Evolutionary conservation across 1,284 basidiomycete species (phyloP), one percentile per base, ranked within the genome.

Genomic region (Clitocybe nebularis): DNA sequence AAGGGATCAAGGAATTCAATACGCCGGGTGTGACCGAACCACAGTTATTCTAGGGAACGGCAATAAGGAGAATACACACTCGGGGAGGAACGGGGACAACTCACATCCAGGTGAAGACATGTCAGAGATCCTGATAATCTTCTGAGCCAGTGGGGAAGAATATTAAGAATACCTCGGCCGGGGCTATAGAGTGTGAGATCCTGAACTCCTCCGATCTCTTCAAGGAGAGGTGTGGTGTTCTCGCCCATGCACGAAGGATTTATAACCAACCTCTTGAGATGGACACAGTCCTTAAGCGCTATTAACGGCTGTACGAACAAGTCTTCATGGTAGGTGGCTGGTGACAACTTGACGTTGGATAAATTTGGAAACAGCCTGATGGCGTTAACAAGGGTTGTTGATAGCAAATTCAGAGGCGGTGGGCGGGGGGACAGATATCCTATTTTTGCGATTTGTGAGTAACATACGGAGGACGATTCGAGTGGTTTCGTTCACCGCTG

Each of bases 21-120:
- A 78, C 71, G 1, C 75, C 75, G 3, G 76, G 77, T 0, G 76
- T 78, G n/a, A 79, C 60, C 3, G 76, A 79, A 3, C 76, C 76
- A 51, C 77, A 79, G 43, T 77, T 73, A 28, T 64, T 63, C 76
- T 79, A 39, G 16, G 44, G 9, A 22, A 13, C 5, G n/a, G n/a
- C n/a, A n/a, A n/a, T n/a, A n/a, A 25, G 14, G n/a, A 13, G 17
- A 36, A 39, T 26, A 20, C 30, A 13, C 25, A 16, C 33, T 13
- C 22, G 19, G 17, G 11, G 5, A 32, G 23, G 20, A 21, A 17
- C 3, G 20, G 22, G 29, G 37, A 9, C n/a, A 35, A 17, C 61
- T 47, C 43, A 74, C 75, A 50, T 58, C 64, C 5, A 76, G 53
- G 51, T 68, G 65, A 6, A 77, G 56, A 30, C 58, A 63, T 9